Evolutionary conservation across 768 basidiomycete species (phyloP).

Genomic region (Termitomyces heimii): DNA sequence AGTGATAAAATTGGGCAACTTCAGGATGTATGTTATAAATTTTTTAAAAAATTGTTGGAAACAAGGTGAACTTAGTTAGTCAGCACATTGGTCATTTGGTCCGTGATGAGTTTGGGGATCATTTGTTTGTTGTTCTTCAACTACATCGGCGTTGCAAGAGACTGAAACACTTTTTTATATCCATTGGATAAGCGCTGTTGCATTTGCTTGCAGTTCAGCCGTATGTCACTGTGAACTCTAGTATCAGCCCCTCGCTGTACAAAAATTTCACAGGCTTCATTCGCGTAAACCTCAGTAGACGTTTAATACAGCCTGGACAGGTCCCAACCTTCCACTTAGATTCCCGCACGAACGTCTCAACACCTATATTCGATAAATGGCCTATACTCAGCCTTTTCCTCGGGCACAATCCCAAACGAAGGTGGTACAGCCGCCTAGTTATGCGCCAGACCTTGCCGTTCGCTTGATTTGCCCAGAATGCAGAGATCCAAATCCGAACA

Average conservation of each 20-base stretch:
- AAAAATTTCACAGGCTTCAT: conserved; percentile 11
- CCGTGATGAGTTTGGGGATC: neutral
- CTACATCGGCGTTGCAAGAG: conserved; percentile 9
- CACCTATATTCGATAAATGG: conserved; percentile 38
- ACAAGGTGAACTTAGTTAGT: neutral
- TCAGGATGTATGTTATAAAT: too few relatives aligned
- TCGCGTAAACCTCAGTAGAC: neutral
- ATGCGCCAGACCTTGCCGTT: conserved; percentile 79
- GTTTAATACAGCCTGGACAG: conserved; percentile 1
- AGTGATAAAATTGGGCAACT: too few relatives aligned
- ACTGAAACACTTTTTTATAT: neutral
- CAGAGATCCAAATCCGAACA: conserved; percentile 87
- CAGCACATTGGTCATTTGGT: neutral
- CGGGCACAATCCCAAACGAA: conserved; percentile 57
- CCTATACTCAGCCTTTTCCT: conserved; percentile 76
- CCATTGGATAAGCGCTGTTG: conserved; percentile 1
- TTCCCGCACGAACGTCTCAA: conserved; percentile 19
- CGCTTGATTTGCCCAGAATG: conserved; percentile 95
- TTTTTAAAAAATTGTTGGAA: too few relatives aligned
- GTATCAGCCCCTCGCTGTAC: conserved; percentile 10
- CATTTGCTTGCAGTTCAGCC: conserved; percentile 2
- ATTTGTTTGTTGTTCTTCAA: conserved; percentile 3
- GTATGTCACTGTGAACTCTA: conserved; percentile 14
- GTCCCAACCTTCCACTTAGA: neutral
- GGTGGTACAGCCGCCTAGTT: conserved; percentile 49